Evolutionary conservation across 2,329 filamentous ascomycete species (phyloP).

Genomic region (Periconia sp.): DNA sequence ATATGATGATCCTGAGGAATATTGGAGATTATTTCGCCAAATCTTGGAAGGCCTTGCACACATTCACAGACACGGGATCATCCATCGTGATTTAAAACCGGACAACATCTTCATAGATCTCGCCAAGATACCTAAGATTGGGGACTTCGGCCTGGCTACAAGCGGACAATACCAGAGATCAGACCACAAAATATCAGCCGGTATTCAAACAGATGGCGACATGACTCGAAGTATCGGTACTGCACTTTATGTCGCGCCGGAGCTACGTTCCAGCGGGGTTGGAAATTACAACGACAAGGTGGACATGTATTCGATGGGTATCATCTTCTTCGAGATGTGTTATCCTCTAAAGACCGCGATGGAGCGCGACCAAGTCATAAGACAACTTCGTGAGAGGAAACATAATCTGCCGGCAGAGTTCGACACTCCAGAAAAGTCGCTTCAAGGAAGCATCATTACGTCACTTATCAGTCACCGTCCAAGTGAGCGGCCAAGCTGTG

Average conservation of each 20-base stretch:
- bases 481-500: conserved; percentile 79
- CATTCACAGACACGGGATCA: conserved; percentile 88
- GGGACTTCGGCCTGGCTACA: conserved; percentile 94
- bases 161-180: conserved; percentile 74
- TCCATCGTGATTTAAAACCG: conserved; percentile 94
- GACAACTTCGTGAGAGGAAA: conserved; percentile 70
- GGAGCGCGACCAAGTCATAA: conserved; percentile 70
- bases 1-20: conserved; percentile 74
- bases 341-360: conserved; percentile 65
- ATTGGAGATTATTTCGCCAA: conserved; percentile 91
- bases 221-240: conserved; percentile 77
- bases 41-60: conserved; percentile 88
- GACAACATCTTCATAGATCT: conserved; percentile 98
- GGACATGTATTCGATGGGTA: conserved; percentile 97
- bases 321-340: conserved; percentile 99
- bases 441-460: conserved; percentile 78
- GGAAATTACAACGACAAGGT: conserved; percentile 91
- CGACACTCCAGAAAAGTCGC: conserved; percentile 67
- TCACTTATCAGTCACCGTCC: conserved; percentile 83
- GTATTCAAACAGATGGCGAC: conserved; percentile 55
- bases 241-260: conserved; percentile 90
- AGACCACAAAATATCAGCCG: conserved; percentile 56
- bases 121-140: conserved; percentile 89
- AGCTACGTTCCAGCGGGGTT: conserved; percentile 76
- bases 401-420: conserved; percentile 78